These are phyloP conservation scores for Quercus lobata DNA, from an alignment of 331 rosid species.

Conservation along the genomic window DNA sequence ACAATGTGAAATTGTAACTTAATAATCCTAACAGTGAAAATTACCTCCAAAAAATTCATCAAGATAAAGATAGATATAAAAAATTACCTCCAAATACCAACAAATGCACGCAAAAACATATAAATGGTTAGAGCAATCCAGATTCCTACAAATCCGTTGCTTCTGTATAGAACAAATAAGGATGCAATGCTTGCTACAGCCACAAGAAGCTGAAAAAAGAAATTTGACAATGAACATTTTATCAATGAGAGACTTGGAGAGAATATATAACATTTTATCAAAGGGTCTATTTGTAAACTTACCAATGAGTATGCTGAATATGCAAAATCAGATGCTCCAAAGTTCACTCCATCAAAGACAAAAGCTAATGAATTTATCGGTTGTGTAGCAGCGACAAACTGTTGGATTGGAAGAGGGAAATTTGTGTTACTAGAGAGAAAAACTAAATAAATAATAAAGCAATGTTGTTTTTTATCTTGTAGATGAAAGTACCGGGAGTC, in stretches of 20 bases:
- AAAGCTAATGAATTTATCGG: constrained; percentile 88
- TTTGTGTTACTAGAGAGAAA: not conserved
- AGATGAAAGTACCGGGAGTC: constrained; percentile 64
- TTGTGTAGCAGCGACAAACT: constrained; percentile 97
- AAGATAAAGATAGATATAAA: not conserved
- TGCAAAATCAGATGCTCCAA: constrained; percentile 95
- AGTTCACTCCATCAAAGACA: constrained; percentile 92
- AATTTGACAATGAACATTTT: not conserved
- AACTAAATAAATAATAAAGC: not conserved
- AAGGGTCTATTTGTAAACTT: constrained; percentile 20
- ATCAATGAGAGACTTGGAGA: not conserved
- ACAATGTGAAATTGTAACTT: too few species aligned
- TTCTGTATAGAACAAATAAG: constrained; percentile 52
- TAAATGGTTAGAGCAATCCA: constrained; percentile 91
- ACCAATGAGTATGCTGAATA: constrained; percentile 90
- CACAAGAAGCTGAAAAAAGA: constrained; percentile 59
- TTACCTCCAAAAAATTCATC: too few species aligned
- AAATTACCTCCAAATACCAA: constrained; percentile 83
- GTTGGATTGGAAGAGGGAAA: constrained; percentile 2
- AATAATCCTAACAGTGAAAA: too few species aligned
- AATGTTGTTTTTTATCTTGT: not conserved
- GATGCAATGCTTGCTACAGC: constrained; percentile 61
- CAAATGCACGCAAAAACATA: constrained; percentile 76
- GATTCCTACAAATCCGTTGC: constrained; percentile 71
- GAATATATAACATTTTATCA: not conserved